Evolutionary conservation across 1,284 basidiomycete genomes (phyloP).

Genomic region (Cerrena zonata): DNA sequence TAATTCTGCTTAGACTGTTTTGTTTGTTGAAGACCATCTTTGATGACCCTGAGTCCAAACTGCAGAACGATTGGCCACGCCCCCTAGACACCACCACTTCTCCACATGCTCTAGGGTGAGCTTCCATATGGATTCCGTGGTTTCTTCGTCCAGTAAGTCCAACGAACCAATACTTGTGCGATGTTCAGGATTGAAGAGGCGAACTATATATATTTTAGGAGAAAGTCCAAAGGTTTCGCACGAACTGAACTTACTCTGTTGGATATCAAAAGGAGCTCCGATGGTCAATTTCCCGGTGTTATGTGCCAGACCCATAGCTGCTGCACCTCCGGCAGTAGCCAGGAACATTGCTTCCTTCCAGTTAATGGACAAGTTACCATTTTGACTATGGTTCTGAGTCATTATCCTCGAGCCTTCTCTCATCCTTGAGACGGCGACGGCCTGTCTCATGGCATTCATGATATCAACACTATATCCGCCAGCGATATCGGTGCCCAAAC

Average conservation of each 20-base stretch:
- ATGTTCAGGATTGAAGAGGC: slow-evolving; percentile 36
- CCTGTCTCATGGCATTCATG: slow-evolving; percentile 72
- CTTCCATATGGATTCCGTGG: slow-evolving; percentile 11
- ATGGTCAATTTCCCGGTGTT: slow-evolving; percentile 53
- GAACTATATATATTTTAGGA: slow-evolving; percentile 35
- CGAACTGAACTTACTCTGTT: slow-evolving; percentile 53
- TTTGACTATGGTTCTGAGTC: slow-evolving; percentile 15
- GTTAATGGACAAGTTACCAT: slow-evolving; percentile 19
- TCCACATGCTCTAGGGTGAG: slow-evolving; percentile 60
- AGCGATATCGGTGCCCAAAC: slow-evolving; percentile 79
- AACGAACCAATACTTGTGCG: slow-evolving; percentile 52
- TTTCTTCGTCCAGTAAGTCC: slow-evolving; percentile 52
- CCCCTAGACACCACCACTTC: slow-evolving; percentile 85
- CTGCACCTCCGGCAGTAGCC: slow-evolving; percentile 71
- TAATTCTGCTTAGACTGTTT: no score
- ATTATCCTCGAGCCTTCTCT: slow-evolving; percentile 52
- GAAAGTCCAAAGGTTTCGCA: not conserved
- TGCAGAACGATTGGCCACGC: slow-evolving; percentile 53
- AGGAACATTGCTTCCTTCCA: slow-evolving; percentile 79
- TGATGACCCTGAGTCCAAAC: slow-evolving; percentile 71
- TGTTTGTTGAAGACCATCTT: slow-evolving; percentile 4
- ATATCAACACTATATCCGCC: slow-evolving; percentile 78
- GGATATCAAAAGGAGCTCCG: slow-evolving; percentile 77
- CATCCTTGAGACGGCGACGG: slow-evolving; percentile 67
- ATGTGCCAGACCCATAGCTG: slow-evolving; percentile 51